Percentiles rank a stretch among this genome's conserved stretches.
phyloP scores from a whole-genome alignment of 345 rosid species.

The Boechera divaricarpa region DNA sequence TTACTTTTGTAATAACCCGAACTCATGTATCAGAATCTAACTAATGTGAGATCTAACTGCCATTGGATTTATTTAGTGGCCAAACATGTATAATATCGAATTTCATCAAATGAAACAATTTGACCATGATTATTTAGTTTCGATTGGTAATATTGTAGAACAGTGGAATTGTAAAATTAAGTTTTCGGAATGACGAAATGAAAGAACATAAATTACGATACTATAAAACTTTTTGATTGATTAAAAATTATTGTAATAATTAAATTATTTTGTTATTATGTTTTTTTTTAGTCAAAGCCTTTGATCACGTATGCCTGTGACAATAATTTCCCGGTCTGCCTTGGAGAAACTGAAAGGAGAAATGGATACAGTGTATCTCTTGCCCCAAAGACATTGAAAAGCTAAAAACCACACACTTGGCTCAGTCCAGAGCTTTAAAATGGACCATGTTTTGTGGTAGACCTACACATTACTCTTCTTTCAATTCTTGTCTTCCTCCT shows the following conservation, averaged over 20 bases:
- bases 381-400: constrained; percentile 44
- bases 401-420: constrained; percentile 36
- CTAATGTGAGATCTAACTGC: constrained; percentile 23
- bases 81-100: neutral
- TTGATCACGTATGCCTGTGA: constrained; percentile 12
- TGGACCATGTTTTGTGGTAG: constrained; percentile 48
- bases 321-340: constrained; percentile 10
- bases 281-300: neutral
- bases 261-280: neutral
- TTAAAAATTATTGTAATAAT: too few species aligned
- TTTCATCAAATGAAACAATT: neutral
- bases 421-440: constrained; percentile 6
- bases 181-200: neutral
- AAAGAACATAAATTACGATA: neutral
- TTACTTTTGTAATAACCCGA: constrained; percentile 1
- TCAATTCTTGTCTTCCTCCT: constrained; percentile 28
- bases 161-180: neutral
- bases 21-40: constrained; percentile 1
- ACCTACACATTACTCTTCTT: constrained; percentile 43
- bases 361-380: constrained; percentile 42
- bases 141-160: neutral
- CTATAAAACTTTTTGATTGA: neutral
- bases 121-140: neutral
- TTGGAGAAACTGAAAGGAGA: constrained; percentile 25
- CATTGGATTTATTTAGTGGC: neutral